A percentile compares a stretch with the other conserved stretches of the same genome.
These are phyloP conservation scores for Pterocarpus macrocarpus DNA, from an alignment of 306 rosid species.

Conservation along the genomic window DNA sequence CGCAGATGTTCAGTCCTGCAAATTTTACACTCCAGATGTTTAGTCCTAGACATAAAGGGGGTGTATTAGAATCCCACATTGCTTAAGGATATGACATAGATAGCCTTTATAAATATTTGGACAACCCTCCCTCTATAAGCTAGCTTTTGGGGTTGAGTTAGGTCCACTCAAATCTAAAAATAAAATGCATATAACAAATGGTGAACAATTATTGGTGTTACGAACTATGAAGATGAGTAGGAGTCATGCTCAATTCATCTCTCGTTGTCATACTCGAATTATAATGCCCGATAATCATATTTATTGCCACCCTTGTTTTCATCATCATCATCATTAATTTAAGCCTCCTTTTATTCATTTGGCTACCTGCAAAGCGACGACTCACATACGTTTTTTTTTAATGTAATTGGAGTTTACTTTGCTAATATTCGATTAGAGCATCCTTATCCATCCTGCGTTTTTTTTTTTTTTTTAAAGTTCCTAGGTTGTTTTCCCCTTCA, in stretches of 20 bases:
- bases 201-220: conserved; percentile 42
- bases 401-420: conserved; percentile 43
- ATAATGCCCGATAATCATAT: conserved; percentile 34
- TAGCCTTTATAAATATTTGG: too few relatives aligned
- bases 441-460: conserved; percentile 45
- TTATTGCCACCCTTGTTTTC: conserved; percentile 50
- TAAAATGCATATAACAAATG: conserved; percentile 6
- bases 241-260: background rate
- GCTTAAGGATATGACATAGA: too few relatives aligned
- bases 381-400: background rate
- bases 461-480: conserved; percentile 7
- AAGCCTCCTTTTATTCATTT: conserved; percentile 36
- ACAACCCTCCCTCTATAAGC: too few relatives aligned
- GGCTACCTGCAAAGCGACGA: conserved; percentile 39
- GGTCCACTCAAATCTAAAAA: too few relatives aligned
- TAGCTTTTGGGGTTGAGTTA: too few relatives aligned
- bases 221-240: conserved; percentile 26
- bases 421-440: conserved; percentile 40
- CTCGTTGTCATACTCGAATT: conserved; percentile 27
- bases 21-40: too few relatives aligned
- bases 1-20: too few relatives aligned
- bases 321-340: conserved; percentile 51
- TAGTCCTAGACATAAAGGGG: too few relatives aligned
- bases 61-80: too few relatives aligned
- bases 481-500: background rate